These are phyloP conservation scores for Beauveria sp. DNA, from an alignment of 2,329 filamentous ascomycete species.

Conservation along the genomic window DNA sequence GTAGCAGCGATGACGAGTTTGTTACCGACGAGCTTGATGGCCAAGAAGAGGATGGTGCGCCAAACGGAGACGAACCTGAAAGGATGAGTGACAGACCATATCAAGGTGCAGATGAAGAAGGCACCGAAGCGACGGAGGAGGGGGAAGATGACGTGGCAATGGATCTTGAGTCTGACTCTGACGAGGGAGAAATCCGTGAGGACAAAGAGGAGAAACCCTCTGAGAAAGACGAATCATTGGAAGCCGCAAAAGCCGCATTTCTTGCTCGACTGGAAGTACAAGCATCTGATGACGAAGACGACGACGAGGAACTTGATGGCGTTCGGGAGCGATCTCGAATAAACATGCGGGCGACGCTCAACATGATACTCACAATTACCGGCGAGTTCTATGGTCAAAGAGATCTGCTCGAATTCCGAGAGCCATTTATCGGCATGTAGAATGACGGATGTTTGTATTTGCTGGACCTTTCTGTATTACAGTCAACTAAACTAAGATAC, in stretches of 20 bases:
- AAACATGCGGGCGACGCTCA: conserved; percentile 64
- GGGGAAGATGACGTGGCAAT: conserved; percentile 32
- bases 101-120: not conserved
- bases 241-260: conserved; percentile 40
- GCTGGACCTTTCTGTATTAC: not conserved
- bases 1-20: conserved; percentile 31
- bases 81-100: conserved; percentile 12
- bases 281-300: conserved; percentile 13
- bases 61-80: conserved; percentile 17
- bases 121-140: conserved; percentile 17
- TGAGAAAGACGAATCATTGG: conserved; percentile 23
- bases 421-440: conserved; percentile 41
- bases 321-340: conserved; percentile 29
- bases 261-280: conserved; percentile 35
- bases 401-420: conserved; percentile 71
- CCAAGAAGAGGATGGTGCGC: conserved; percentile 20
- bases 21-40: conserved; percentile 22
- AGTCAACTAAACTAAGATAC: not conserved
- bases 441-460: not conserved
- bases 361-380: conserved; percentile 84
- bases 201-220: conserved; percentile 20
- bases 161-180: conserved; percentile 31
- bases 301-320: conserved; percentile 19
- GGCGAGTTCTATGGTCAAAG: conserved; percentile 86
- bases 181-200: conserved; percentile 28